Conservation (phyloP, 805 yeast genomes). For the Wickerhamiella sorbophila region DNA sequence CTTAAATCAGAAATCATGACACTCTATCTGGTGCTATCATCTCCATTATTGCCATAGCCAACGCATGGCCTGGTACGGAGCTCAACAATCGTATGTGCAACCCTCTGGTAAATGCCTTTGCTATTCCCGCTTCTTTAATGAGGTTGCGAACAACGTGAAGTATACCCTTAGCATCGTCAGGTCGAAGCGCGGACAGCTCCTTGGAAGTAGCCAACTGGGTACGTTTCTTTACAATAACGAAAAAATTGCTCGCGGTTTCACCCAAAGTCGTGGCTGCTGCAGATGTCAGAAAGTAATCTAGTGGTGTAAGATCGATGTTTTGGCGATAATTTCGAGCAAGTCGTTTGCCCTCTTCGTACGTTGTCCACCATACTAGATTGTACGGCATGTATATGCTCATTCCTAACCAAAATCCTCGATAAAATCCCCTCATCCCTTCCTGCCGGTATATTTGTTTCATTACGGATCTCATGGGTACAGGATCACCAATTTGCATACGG, state of each 20-base stretch:
- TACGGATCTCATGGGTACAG: neutral
- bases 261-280: slow-evolving; percentile 27
- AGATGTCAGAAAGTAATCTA: slow-evolving; percentile 20
- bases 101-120: slow-evolving; percentile 26
- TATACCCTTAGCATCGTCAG: slow-evolving; percentile 26
- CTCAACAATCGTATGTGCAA: slow-evolving; percentile 26
- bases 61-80: slow-evolving; percentile 28
- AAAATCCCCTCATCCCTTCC: slow-evolving; percentile 65
- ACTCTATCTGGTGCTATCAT: slow-evolving; percentile 25
- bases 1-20: too few species aligned
- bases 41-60: slow-evolving; percentile 30
- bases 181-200: slow-evolving; percentile 26
- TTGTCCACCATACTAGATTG: slow-evolving; percentile 27
- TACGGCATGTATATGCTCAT: slow-evolving; percentile 27
- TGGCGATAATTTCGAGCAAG: neutral
- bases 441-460: slow-evolving; percentile 30
- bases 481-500: slow-evolving; percentile 20
- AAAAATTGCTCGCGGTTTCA: slow-evolving; percentile 25
- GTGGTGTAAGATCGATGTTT: neutral
- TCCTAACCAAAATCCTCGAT: slow-evolving; percentile 45
- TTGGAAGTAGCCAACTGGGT: slow-evolving; percentile 31
- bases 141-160: slow-evolving; percentile 24
- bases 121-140: slow-evolving; percentile 25
- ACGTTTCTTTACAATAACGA: slow-evolving; percentile 31
- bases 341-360: slow-evolving; percentile 15